These are phyloP conservation scores for Candida schatavii DNA, from an alignment of 805 yeast species.

Conservation along the genomic window DNA sequence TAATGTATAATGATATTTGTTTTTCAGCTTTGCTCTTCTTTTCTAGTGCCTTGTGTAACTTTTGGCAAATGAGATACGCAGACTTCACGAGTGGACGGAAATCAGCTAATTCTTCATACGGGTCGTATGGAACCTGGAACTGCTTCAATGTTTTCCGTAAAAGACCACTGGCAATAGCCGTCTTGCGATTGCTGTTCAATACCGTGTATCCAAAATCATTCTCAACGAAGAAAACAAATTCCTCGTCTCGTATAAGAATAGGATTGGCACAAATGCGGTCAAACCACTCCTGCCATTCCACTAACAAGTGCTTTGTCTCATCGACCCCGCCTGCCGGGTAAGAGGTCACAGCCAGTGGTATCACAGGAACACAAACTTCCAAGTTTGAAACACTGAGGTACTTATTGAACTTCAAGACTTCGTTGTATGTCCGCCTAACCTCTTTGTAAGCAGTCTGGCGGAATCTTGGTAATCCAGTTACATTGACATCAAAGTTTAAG, in stretches of 20 bases:
- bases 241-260: conserved; percentile 81
- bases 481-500: conserved; percentile 57
- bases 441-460: conserved; percentile 69
- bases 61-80: conserved; percentile 58
- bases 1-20: conserved; percentile 42
- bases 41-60: conserved; percentile 51
- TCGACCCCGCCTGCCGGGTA: conserved; percentile 86
- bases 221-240: conserved; percentile 79
- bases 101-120: conserved; percentile 71
- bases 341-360: conserved; percentile 72
- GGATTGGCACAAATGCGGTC: conserved; percentile 71
- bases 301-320: conserved; percentile 55
- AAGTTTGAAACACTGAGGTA: conserved; percentile 79
- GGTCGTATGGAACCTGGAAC: conserved; percentile 88
- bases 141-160: conserved; percentile 89
- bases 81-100: conserved; percentile 86
- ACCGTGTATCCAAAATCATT: conserved; percentile 68
- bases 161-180: conserved; percentile 76
- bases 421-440: conserved; percentile 76
- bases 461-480: conserved; percentile 65
- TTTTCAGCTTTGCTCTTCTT: conserved; percentile 57
- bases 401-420: conserved; percentile 70
- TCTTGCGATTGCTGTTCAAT: conserved; percentile 53
- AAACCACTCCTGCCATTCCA: conserved; percentile 82
- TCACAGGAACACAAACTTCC: conserved; percentile 89